phyloP scores from a whole-genome alignment of 768 basidiomycete species.

The Mycena floridula region DNA sequence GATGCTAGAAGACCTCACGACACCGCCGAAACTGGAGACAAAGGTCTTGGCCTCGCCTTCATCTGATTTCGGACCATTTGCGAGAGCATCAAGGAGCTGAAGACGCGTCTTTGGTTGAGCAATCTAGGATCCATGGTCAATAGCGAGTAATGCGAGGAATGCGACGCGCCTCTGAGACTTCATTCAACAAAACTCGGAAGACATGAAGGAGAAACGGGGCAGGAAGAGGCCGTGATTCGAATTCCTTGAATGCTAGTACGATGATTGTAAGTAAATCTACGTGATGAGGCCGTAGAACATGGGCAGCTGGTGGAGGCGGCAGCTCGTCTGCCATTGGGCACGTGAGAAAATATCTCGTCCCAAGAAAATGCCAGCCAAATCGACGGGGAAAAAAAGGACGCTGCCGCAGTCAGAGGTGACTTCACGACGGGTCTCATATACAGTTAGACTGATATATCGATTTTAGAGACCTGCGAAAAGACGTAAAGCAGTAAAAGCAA shows the following conservation, averaged over 20 bases:
- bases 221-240: slow-evolving; percentile 46
- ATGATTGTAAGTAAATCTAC: slow-evolving; percentile 61
- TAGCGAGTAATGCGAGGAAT: background rate
- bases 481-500: slow-evolving; percentile 51
- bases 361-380: too few species aligned
- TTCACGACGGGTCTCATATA: background rate
- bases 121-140: slow-evolving; percentile 39
- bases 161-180: slow-evolving; percentile 59
- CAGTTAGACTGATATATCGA: background rate
- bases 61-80: slow-evolving; percentile 35
- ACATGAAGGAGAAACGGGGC: slow-evolving; percentile 54
- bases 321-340: background rate
- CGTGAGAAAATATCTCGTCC: too few species aligned
- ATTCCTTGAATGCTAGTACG: slow-evolving; percentile 56
- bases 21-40: background rate
- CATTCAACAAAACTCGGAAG: slow-evolving; percentile 60
- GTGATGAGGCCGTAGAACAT: slow-evolving; percentile 74
- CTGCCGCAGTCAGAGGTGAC: background rate
- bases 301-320: slow-evolving; percentile 54
- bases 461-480: slow-evolving; percentile 41
- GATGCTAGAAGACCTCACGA: background rate
- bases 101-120: slow-evolving; percentile 51
- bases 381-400: background rate
- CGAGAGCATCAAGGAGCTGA: slow-evolving; percentile 40
- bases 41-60: slow-evolving; percentile 13